Percentiles rank a stretch among this genome's conserved stretches.
Evolutionary conservation across 495 filamentous ascomycete species (phyloP).

Genomic region (Aspergillus sclerotiicarbonarius): DNA sequence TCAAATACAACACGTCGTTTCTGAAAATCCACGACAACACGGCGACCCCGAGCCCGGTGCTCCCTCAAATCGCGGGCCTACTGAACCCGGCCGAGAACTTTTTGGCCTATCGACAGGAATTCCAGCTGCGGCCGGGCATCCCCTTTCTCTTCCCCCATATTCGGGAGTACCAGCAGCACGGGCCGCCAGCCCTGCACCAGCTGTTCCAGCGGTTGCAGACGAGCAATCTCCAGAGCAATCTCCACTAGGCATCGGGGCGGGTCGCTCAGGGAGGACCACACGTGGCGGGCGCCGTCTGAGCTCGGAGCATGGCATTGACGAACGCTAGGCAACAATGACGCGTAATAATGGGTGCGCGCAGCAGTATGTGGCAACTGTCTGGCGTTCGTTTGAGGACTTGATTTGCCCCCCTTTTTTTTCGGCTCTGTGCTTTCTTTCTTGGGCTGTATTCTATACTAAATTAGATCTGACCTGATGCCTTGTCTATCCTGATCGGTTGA

Average conservation of each 20-base stretch:
- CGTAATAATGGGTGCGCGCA: no score
- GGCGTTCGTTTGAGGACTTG: no score
- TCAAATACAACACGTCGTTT: slow-evolving; percentile 25
- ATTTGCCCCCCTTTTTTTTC: no score
- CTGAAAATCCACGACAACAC: slow-evolving; percentile 20
- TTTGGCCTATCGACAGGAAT: slow-evolving; percentile 36
- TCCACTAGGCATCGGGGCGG: background rate
- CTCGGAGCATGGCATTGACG: no score
- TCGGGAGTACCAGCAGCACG: slow-evolving; percentile 33
- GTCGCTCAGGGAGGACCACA: background rate
- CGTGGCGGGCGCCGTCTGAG: no score
- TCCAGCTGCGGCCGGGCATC: slow-evolving; percentile 31
- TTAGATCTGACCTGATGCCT: no score
- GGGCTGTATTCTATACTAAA: no score
- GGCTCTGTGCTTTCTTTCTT: no score
- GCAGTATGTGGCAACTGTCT: no score
- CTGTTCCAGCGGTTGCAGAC: slow-evolving; percentile 28
- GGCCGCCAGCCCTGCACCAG: slow-evolving; percentile 29
- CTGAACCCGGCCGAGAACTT: slow-evolving; percentile 33
- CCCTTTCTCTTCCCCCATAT: slow-evolving; percentile 43
- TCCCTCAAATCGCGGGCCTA: slow-evolving; percentile 28
- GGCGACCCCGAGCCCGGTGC: slow-evolving; percentile 24
- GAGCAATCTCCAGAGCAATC: background rate
- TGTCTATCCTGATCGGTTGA: no score
- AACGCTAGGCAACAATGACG: no score